Evolutionary conservation across 169 alveolate genomes (phyloP), one percentile per base, ranked within the genome.

Genomic region (Plasmodium berghei): DNA sequence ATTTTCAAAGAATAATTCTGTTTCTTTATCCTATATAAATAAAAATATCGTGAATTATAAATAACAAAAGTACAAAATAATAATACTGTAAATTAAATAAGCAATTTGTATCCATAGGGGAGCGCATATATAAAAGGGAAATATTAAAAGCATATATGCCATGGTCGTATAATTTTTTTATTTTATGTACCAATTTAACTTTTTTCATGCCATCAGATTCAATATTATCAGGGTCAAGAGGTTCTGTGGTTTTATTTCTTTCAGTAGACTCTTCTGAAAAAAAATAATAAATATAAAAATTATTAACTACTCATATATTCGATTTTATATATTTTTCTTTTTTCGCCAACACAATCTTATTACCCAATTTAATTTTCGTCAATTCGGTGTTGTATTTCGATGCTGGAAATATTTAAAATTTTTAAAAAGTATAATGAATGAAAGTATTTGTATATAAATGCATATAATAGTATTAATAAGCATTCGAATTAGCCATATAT

Each of bases 1-100:
- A 70, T 85, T 70, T 58, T 85, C 91, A 28, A 20, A 85, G 58
- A 24, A 69, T 87, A 85, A 20, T 24, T 85, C 72, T 18, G 85
- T 72, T 56, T 52, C 66, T 56, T 85, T 61, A 1, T 40, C 58
- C 89, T 77, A 61, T 42, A n/a, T n/a, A 6, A 49, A 14, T 40
- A 46, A 34, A 45, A 61, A 8, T 9, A 5, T 6, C 14, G 5
- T 0, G 5, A 2, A 46, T 24, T 8, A 16, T 9, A 42, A 70
- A 16, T 40, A 16, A 56, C 18, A 52, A 48, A 66, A 66, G 8
- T 34, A 64, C 9, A 66, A 26, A 14, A 18, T 26, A 40, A 5
- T 70, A 9, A n/a, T 45, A 12, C 9, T n/a, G 18, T 45, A 67
- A 67, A 67, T 1, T 67, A 3, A n/a, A 28, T n/a, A 34, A 8